Evolutionary conservation across 2,329 filamentous ascomycete genomes (phyloP), one percentile per base, ranked within the genome.

Genomic region (Claviceps paspali): DNA sequence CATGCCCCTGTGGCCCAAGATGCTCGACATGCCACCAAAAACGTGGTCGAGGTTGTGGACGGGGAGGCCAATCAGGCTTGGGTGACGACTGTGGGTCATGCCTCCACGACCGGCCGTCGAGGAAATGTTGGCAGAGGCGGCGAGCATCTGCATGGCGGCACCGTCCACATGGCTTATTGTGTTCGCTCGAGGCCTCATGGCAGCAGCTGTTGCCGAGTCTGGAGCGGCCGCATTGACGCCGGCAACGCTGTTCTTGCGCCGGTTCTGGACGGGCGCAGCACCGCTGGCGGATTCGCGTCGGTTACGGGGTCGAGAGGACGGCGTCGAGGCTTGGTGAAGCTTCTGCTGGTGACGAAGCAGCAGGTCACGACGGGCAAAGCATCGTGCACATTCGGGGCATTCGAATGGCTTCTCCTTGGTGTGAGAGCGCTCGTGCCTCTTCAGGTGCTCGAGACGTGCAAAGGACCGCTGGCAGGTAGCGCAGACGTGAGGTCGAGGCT

Each of bases 371-470:
- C 91, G 77, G 42, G 91, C 91, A 61, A 98, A 98, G 63, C 91
- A 96, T 61, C 91, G 68, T 27, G 84, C 73, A 60, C 91, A 98
- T 58, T 96, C 85, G 21, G 85, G 84, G 52, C 91, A 98, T 60
- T 95, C 86, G 51, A 98, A 98, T 1, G 91, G 91, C 67, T 98
- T 98, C 63, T 98, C 87, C 59, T 98, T 95, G 31, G 87, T 95
- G 56, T 95, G 87, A n/a, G 86, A 94, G 44, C 91, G 76, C 63
- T 96, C 91, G 60, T 98, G 91, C 43, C 91, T 81, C 65, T 98
- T 98, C 47, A 98, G 65, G 58, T 98, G 91, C 63, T 98, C 91
- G 49, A 98, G 65, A 43, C 91, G 79, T 41, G 91, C 91, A 58
- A 98, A 98, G 23, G 84, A 93, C 46, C 91, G 79, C 51, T 79